These are phyloP conservation scores for Punica granatum DNA, from an alignment of 345 rosid genomes.

Conservation along the genomic window DNA sequence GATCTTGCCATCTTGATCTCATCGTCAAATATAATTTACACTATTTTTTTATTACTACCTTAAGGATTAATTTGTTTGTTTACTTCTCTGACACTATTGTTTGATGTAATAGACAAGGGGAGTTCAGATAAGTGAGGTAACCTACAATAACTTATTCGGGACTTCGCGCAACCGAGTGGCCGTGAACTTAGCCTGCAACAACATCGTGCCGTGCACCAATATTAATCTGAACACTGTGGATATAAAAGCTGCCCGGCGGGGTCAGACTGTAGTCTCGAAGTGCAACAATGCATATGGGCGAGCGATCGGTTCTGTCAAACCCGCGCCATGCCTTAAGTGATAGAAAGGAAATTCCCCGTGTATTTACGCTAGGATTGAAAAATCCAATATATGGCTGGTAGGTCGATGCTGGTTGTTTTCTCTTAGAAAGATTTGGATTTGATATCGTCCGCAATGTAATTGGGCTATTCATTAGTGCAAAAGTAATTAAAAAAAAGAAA, in stretches of 20 bases:
- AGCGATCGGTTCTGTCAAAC: background rate
- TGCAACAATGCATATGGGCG: background rate
- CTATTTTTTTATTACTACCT: too few relatives aligned
- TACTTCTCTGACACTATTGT: too few relatives aligned
- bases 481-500: too few relatives aligned
- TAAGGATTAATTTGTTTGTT: too few relatives aligned
- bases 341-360: background rate
- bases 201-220: constrained; percentile 11
- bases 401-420: too few relatives aligned
- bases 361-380: too few relatives aligned
- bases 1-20: too few relatives aligned
- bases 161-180: constrained; percentile 20
- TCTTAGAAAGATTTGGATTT: too few relatives aligned
- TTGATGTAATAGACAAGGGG: background rate
- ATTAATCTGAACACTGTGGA: constrained; percentile 11
- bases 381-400: too few relatives aligned
- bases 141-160: background rate
- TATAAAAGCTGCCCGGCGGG: background rate
- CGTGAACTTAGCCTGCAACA: constrained; percentile 19
- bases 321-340: background rate
- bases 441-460: too few relatives aligned
- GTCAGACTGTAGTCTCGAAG: background rate
- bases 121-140: constrained; percentile 12
- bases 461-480: too few relatives aligned
- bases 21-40: too few relatives aligned